Conservation (phyloP, 441 rosid genomes). For the Syzygium syzygioides region DNA sequence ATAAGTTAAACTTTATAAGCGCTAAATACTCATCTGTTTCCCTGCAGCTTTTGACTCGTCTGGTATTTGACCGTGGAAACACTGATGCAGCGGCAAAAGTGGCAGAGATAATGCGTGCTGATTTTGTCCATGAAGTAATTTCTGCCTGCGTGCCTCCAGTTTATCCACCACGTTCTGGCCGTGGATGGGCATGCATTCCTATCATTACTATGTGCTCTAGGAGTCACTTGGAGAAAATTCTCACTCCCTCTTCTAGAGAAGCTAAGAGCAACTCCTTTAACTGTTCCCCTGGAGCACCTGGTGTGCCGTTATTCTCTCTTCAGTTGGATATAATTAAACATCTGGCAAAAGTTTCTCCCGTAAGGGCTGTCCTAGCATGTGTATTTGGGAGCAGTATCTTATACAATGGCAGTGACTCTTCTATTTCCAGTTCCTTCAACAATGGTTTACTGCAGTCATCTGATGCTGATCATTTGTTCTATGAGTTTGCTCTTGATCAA, state of each 20-base stretch:
- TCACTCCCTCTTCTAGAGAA: slow-evolving; percentile 65
- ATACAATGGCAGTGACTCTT: slow-evolving; percentile 63
- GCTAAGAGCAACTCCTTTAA: slow-evolving; percentile 71
- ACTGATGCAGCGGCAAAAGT: slow-evolving; percentile 97
- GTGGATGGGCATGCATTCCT: slow-evolving; percentile 99
- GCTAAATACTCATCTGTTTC: neutral
- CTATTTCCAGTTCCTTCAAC: slow-evolving; percentile 63
- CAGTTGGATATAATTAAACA: slow-evolving; percentile 89
- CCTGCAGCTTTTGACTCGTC: slow-evolving; percentile 90
- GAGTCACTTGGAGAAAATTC: slow-evolving; percentile 53
- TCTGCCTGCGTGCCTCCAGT: slow-evolving; percentile 98
- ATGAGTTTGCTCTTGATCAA: slow-evolving; percentile 98
- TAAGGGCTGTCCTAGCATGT: slow-evolving; percentile 93
- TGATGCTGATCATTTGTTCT: slow-evolving; percentile 77
- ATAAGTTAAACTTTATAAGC: neutral
- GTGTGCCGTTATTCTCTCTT: slow-evolving; percentile 87
- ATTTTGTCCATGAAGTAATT: slow-evolving; percentile 97
- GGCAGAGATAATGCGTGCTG: slow-evolving; percentile 96
- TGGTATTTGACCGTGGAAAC: slow-evolving; percentile 94
- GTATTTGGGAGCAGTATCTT: slow-evolving; percentile 96
- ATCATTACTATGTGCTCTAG: slow-evolving; percentile 49
- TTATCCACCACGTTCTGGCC: slow-evolving; percentile 95
- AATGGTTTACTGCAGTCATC: slow-evolving; percentile 61
- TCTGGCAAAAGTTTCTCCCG: slow-evolving; percentile 94
- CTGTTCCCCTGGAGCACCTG: slow-evolving; percentile 68